A percentile compares a stretch with the other conserved stretches of the same genome.
These are phyloP conservation scores for Penicillium nordicum DNA, from an alignment of 2,329 filamentous ascomycete genomes.

Conservation along the genomic window DNA sequence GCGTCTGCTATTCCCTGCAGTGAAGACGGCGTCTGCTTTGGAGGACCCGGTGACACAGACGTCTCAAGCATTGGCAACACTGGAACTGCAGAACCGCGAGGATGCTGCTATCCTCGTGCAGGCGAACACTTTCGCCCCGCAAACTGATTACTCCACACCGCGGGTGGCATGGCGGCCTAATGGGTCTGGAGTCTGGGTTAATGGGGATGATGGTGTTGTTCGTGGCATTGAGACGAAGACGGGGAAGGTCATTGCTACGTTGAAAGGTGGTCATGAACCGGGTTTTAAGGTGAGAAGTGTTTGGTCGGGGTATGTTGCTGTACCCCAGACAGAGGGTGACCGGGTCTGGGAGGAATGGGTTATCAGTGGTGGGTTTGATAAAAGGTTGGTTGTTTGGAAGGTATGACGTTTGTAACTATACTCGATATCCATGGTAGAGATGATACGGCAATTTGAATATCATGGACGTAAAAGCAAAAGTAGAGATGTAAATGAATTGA, in stretches of 20 bases:
- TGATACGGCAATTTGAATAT: no score
- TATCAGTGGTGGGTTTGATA: slow-evolving; percentile 64
- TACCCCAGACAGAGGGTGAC: slow-evolving; percentile 20
- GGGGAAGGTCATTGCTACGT: slow-evolving; percentile 53
- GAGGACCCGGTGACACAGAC: slow-evolving; percentile 45
- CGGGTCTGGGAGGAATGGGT: slow-evolving; percentile 50
- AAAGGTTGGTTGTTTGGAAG: slow-evolving; percentile 58
- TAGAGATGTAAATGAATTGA: not conserved
- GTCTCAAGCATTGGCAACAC: slow-evolving; percentile 50
- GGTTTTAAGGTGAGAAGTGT: slow-evolving; percentile 59
- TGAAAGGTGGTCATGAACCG: slow-evolving; percentile 53
- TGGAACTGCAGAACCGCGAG: slow-evolving; percentile 54
- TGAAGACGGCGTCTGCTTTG: slow-evolving; percentile 3
- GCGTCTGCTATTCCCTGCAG: slow-evolving; percentile 52
- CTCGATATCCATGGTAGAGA: no score
- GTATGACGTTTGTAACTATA: slow-evolving; percentile 3
- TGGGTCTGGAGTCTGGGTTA: slow-evolving; percentile 61
- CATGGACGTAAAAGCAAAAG: not conserved
- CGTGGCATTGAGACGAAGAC: slow-evolving; percentile 58
- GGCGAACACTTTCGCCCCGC: slow-evolving; percentile 59
- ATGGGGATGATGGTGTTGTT: slow-evolving; percentile 61
- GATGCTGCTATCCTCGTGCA: slow-evolving; percentile 59
- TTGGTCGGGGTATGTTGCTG: slow-evolving; percentile 50
- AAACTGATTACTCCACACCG: slow-evolving; percentile 62
- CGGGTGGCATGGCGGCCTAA: slow-evolving; percentile 60